Evolutionary conservation across 805 yeast species (phyloP).

Genomic region (Blastobotrys americana): DNA sequence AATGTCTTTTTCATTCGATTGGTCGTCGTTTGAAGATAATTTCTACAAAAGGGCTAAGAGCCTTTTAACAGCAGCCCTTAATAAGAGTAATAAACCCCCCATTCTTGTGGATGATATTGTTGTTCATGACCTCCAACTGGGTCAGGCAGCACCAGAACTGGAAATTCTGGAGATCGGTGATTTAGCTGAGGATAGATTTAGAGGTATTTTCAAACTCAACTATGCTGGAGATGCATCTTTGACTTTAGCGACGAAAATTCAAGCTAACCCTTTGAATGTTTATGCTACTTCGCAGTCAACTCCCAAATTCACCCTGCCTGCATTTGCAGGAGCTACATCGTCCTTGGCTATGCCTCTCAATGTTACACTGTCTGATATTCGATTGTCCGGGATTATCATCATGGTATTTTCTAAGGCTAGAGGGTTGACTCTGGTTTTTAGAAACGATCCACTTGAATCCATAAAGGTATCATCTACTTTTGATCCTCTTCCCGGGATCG

Average conservation of each 20-base stretch:
- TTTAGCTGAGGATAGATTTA: conserved; percentile 50
- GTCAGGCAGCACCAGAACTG: conserved; percentile 63
- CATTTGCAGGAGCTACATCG: conserved; percentile 56
- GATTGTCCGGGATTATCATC: conserved; percentile 72
- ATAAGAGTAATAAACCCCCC: conserved; percentile 30
- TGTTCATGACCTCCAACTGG: conserved; percentile 64
- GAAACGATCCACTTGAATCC: conserved; percentile 81
- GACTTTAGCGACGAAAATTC: conserved; percentile 65
- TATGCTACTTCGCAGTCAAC: conserved; percentile 34
- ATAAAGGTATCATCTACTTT: conserved; percentile 82
- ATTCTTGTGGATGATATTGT: conserved; percentile 39
- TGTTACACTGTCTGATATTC: conserved; percentile 62
- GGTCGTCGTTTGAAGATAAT: conserved; percentile 65
- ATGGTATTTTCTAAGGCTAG: conserved; percentile 74
- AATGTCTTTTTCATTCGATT: conserved; percentile 57
- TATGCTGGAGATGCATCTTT: conserved; percentile 69
- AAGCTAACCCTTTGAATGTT: conserved; percentile 75
- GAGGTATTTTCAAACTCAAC: conserved; percentile 55
- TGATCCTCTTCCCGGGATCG: conserved; percentile 75
- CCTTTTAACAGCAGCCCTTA: conserved; percentile 30
- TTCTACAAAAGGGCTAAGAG: conserved; percentile 51
- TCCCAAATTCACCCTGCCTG: conserved; percentile 56
- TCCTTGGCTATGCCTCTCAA: conserved; percentile 74
- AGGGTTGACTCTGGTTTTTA: conserved; percentile 78
- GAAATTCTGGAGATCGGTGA: conserved; percentile 75